phyloP scores from a whole-genome alignment of 2,329 filamentous ascomycete genomes.

The Xylariaceae sp. region DNA sequence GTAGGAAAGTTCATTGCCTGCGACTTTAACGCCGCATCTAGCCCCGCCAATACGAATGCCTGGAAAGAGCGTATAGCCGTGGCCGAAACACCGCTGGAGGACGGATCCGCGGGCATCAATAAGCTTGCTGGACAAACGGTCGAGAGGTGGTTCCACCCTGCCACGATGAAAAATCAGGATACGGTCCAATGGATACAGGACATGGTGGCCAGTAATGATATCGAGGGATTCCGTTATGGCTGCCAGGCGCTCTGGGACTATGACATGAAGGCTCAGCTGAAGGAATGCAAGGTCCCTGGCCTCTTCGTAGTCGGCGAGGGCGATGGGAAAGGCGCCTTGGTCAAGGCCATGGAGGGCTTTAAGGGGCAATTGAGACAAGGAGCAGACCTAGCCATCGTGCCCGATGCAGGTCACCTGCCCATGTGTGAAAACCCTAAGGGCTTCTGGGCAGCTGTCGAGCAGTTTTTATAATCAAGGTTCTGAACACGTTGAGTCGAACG shows the following conservation, averaged over 20 bases:
- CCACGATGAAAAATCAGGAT: constrained; percentile 52
- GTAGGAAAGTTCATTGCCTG: constrained; percentile 82
- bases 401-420: constrained; percentile 78
- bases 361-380: constrained; percentile 60
- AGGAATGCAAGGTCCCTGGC: constrained; percentile 60
- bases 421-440: constrained; percentile 78
- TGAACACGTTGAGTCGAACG: too few relatives aligned
- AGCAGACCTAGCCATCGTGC: constrained; percentile 67
- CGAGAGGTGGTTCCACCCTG: constrained; percentile 77
- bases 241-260: constrained; percentile 76
- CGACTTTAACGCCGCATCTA: constrained; percentile 79
- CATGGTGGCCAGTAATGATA: constrained; percentile 72
- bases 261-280: constrained; percentile 65
- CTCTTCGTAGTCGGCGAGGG: constrained; percentile 74
- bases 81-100: constrained; percentile 58
- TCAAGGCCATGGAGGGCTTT: constrained; percentile 81
- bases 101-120: constrained; percentile 63
- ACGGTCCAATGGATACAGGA: constrained; percentile 64
- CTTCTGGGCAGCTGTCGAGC: constrained; percentile 68
- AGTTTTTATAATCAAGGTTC: constrained; percentile 54
- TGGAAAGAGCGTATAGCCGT: constrained; percentile 79
- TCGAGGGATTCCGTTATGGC: constrained; percentile 71
- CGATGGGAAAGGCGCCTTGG: constrained; percentile 73
- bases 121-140: constrained; percentile 74
- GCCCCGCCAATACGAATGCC: constrained; percentile 74